Evolutionary conservation across 192 early-diverging fungal genomes (phyloP).

Genomic region (Fimicolochytrium jonesii): DNA sequence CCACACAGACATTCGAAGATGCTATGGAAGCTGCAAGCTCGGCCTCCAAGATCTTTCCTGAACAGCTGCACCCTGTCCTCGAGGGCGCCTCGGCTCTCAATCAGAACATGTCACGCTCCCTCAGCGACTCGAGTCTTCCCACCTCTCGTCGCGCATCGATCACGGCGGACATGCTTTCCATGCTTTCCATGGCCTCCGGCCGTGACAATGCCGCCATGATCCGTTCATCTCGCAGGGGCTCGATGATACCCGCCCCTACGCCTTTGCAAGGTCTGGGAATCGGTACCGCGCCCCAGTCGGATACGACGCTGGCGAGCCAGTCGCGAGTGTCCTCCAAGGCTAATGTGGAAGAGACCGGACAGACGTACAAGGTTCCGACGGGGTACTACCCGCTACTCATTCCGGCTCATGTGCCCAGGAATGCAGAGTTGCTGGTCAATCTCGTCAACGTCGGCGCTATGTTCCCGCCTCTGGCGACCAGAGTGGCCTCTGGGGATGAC

Average conservation of each 20-base stretch:
- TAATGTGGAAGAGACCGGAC: slow-evolving; percentile 3
- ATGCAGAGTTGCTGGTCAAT: slow-evolving; percentile 2
- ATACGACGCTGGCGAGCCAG: not conserved
- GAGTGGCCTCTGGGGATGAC: not conserved
- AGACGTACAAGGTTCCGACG: slow-evolving; percentile 8
- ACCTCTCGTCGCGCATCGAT: slow-evolving; percentile 6
- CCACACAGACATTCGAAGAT: too few species aligned
- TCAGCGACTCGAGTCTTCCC: slow-evolving; percentile 6
- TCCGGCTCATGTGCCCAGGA: slow-evolving; percentile 11
- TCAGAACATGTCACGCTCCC: slow-evolving; percentile 12
- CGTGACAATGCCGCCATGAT: slow-evolving; percentile 1
- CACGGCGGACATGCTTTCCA: slow-evolving; percentile 18
- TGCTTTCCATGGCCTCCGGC: slow-evolving; percentile 3
- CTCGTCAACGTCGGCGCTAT: slow-evolving; percentile 3
- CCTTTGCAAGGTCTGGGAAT: not conserved
- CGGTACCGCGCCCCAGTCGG: not conserved
- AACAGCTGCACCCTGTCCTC: too few species aligned
- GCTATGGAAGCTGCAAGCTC: too few species aligned
- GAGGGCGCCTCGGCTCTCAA: too few species aligned
- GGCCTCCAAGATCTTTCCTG: too few species aligned
- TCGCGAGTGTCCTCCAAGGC: not conserved
- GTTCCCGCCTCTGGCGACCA: slow-evolving; percentile 1
- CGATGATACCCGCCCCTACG: not conserved
- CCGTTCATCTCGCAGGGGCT: slow-evolving; percentile 4
- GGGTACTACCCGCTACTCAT: slow-evolving; percentile 15